Conservation (phyloP, 371 early-diverging fungal genomes). For the Zopfochytrium polystomum region DNA sequence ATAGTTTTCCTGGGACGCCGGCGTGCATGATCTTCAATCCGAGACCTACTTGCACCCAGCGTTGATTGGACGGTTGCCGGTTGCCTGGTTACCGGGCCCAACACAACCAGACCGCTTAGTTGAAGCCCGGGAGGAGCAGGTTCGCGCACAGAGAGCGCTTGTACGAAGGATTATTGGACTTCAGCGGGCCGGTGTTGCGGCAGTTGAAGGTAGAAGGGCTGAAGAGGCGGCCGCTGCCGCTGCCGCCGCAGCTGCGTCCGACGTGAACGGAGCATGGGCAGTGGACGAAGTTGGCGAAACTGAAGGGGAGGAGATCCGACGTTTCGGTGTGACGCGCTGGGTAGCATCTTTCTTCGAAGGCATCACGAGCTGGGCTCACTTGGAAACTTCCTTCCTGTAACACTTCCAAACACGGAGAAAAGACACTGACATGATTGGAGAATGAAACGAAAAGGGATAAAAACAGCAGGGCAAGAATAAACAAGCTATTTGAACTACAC, state of each 20-base stretch:
- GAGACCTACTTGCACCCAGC: constrained; percentile 50
- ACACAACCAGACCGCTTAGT: constrained; percentile 27
- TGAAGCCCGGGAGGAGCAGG: constrained; percentile 37
- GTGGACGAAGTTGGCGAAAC: no score
- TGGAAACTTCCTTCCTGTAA: no score
- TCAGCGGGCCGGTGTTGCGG: constrained; percentile 39
- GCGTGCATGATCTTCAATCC: no score
- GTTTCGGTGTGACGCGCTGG: background rate
- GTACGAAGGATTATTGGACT: constrained; percentile 31
- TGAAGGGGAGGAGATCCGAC: no score
- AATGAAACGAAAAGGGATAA: no score
- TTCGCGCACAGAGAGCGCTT: constrained; percentile 25
- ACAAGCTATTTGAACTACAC: no score
- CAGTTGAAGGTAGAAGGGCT: background rate
- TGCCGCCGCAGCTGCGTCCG: constrained; percentile 2
- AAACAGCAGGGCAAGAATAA: no score
- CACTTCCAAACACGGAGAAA: no score
- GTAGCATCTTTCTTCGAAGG: constrained; percentile 17
- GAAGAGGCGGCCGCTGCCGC: background rate
- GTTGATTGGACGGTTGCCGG: constrained; percentile 46
- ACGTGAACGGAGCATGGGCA: no score
- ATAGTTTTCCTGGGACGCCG: background rate
- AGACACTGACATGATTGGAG: no score
- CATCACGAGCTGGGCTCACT: constrained; percentile 20
- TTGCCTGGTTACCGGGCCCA: constrained; percentile 37